Evolutionary conservation across 1,284 basidiomycete species (phyloP).

Genomic region (Trametes hirsuta): DNA sequence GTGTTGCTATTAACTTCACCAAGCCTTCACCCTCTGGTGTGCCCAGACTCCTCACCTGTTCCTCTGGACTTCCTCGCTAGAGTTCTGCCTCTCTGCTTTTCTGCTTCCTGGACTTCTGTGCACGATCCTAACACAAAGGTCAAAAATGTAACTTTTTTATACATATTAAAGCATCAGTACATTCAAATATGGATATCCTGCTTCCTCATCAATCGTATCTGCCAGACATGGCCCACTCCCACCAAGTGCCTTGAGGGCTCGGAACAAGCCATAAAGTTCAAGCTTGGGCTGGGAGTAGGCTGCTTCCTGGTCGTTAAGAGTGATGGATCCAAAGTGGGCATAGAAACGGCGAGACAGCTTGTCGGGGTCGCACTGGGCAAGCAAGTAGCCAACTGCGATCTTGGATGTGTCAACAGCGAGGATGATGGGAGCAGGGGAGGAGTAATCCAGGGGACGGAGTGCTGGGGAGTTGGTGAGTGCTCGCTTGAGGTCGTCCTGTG

Average conservation of each 20-base stretch:
- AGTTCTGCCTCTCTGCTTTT: too few species aligned
- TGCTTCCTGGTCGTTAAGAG: slow-evolving; percentile 39
- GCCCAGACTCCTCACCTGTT: too few species aligned
- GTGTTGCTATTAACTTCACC: too few species aligned
- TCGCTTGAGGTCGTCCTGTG: slow-evolving; percentile 30
- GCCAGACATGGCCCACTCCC: too few species aligned
- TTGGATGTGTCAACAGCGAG: slow-evolving; percentile 40
- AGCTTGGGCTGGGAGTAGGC: slow-evolving; percentile 46
- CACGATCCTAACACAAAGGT: too few species aligned
- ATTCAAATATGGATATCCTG: too few species aligned
- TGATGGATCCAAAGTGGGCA: slow-evolving; percentile 31
- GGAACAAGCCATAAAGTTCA: slow-evolving; percentile 44
- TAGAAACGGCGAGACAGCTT: slow-evolving; percentile 11
- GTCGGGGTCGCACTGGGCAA: slow-evolving; percentile 33
- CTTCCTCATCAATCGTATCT: too few species aligned
- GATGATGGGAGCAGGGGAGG: slow-evolving; percentile 39
- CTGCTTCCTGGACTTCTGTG: too few species aligned
- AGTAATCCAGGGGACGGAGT: slow-evolving; percentile 53
- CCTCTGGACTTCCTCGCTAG: too few species aligned
- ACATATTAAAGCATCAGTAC: too few species aligned
- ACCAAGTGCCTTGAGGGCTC: slow-evolving; percentile 35
- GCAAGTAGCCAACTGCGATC: slow-evolving; percentile 38
- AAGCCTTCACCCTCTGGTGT: too few species aligned
- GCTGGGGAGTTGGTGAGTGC: slow-evolving; percentile 24
- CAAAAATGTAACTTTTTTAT: too few species aligned